Base-by-base conservation (phyloP, 2,329 filamentous ascomycete species). In the Colletotrichum plurivorum region DNA sequence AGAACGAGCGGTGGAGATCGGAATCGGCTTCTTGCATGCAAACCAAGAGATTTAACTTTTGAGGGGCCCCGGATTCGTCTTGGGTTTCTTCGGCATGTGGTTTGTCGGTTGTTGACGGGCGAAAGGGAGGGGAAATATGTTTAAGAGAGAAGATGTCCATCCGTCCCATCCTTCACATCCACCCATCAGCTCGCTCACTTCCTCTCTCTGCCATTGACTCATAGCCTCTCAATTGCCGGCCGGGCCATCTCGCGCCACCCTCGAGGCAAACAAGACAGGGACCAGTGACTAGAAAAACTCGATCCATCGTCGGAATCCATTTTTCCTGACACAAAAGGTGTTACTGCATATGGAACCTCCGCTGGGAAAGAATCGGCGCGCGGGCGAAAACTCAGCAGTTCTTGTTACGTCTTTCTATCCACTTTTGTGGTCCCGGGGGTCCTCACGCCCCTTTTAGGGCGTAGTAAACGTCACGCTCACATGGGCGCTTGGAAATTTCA, bases 371-470 rank as follows among this genome's bases (percentile, higher is more conserved):
- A 10, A 48, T 60, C n/a, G 55, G 48, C 46, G 39, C 51, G 51
- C 60, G 39, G 59, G 41, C 51, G 65, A 69, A 71, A 71, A 65
- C 20, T 70, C 69, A 64, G 65, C 59, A 67, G 60, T 71, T 69
- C 36, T 53, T 64, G 65, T 71, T 71, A 71, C 69, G 69, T 71
- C 59, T 69, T 69, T 25, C 51, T 60, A 71, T 69, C 69, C 65
- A 71, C 69, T 71, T 53, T 59, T 58, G 45, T 31, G 45, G 45
- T n/a, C 16, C 45, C 45, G 5, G 16, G 45, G 45, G 5, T 4
- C 7, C 45, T 9, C n/a, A 48, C 15, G 45, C 45, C 45, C 45
- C 45, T n/a, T 20, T 20, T 48, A 18, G 16, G 7, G 5, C 15
- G 45, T 5, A 5, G 20, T 20, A 15, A 20, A 20, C 45, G 45